Evolutionary conservation across 495 filamentous ascomycete genomes (phyloP).

Genomic region (Bryoglossum gracile): DNA sequence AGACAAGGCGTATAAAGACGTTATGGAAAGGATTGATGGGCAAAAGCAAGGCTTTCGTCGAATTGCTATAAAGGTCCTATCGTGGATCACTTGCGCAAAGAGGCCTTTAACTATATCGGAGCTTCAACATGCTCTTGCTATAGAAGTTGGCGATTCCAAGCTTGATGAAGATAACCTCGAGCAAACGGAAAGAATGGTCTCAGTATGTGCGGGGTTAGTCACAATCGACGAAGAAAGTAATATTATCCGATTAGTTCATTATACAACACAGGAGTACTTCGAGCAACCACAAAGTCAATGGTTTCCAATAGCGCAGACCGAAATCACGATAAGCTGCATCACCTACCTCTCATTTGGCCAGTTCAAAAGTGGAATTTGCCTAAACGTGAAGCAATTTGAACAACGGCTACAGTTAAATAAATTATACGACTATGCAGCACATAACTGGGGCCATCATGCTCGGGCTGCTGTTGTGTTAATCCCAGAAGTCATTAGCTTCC

Average conservation of each 20-base stretch:
- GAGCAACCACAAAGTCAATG: constrained; percentile 27
- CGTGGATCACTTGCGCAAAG: constrained; percentile 17
- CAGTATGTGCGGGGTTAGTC: constrained; percentile 48
- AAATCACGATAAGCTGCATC: constrained; percentile 33
- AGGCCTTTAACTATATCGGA: constrained; percentile 16
- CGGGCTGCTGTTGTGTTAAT: constrained; percentile 3
- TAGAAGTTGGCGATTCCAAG: constrained; percentile 18
- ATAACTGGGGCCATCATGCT: constrained; percentile 34
- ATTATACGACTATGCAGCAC: constrained; percentile 9
- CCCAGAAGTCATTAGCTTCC: constrained; percentile 12
- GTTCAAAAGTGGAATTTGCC: constrained; percentile 11
- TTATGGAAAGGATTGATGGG: constrained; percentile 17
- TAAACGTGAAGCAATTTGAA: constrained; percentile 25
- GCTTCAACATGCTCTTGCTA: constrained; percentile 15
- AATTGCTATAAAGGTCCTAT: constrained; percentile 12
- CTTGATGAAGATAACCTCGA: constrained; percentile 28
- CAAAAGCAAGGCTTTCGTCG: constrained; percentile 23
- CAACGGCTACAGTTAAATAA: constrained; percentile 15
- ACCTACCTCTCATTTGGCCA: constrained; percentile 33
- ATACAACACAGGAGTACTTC: constrained; percentile 49
- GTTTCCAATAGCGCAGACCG: constrained; percentile 29
- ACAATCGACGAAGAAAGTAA: constrained; percentile 39
- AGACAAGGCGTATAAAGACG: constrained; percentile 1
- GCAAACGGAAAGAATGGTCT: constrained; percentile 26
- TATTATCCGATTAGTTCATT: constrained; percentile 49